Evolutionary conservation across 306 rosid species (phyloP), one percentile per base, ranked within the genome.

Genomic region (Vigna trinervia): DNA sequence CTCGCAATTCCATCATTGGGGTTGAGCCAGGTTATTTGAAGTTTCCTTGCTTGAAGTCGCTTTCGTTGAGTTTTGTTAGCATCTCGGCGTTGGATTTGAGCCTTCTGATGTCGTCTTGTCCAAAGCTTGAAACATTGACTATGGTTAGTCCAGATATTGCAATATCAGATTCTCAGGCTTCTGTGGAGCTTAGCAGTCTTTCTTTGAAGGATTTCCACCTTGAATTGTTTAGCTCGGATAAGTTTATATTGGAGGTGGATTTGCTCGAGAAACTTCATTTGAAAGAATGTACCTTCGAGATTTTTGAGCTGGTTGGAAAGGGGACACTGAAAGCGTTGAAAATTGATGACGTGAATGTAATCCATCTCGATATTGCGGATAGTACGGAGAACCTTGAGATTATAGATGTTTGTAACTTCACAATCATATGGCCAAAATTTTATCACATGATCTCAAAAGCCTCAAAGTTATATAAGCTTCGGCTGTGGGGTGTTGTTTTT

Each of bases 351-450:
- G 94, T 88, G 66, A 85, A 87, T 80, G 87, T 90, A 47, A 76
- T 87, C 74, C 90, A 88, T 81, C 89, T 94, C 36, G 89, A 90
- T 70, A 82, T 94, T 78, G 94, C 89, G 6, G 97, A 88, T 73
- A 82, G 78, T 78, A 82, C 88, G 8, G 92, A 88, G 83, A 94
- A 87, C 81, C 92, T 91, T 7, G 91, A 91, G 86, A 80, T 86
- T 77, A 90, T 94, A 54, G 94, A 93, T 81, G 91, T 91, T 32
- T 76, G 86, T 70, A 87, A 85, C 86, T 91, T 86, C 86, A 88
- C 96, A 13, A 84, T 88, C 67, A 79, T 85, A 78, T 90, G 97
- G 98, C 91, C 94, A 6, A 88, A 86, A 68, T 90, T 91, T 83
- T 91, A 82, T 82, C 82, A 84, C 14, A 89, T 86, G 96, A 91